phyloP scores from a whole-genome alignment of 805 yeast genomes.

The Ogataea angusta region DNA sequence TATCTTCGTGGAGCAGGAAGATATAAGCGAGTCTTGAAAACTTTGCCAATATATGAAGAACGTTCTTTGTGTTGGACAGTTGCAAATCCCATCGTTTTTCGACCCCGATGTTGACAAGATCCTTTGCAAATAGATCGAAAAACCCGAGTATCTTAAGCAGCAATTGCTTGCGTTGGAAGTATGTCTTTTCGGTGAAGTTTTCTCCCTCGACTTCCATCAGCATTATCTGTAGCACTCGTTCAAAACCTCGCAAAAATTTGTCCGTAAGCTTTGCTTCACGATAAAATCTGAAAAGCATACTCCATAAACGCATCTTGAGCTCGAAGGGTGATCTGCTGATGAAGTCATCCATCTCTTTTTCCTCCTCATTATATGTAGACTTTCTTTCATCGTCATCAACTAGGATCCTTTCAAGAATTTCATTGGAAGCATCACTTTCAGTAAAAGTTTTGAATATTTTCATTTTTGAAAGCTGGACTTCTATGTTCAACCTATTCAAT shows the following conservation, averaged over 20 bases:
- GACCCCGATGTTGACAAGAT: conserved; percentile 31
- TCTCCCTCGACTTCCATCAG: conserved; percentile 34
- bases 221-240: conserved; percentile 46
- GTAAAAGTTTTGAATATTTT: conserved; percentile 68
- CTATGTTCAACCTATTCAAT: conserved; percentile 47
- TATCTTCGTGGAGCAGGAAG: conserved; percentile 53
- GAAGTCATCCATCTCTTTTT: conserved; percentile 57
- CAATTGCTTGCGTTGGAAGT: conserved; percentile 36
- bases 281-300: conserved; percentile 59
- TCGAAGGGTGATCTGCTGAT: conserved; percentile 61
- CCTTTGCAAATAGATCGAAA: conserved; percentile 48
- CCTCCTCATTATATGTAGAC: conserved; percentile 33
- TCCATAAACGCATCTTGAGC: conserved; percentile 73
- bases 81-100: conserved; percentile 35
- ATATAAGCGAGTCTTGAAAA: conserved; percentile 45
- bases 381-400: conserved; percentile 29
- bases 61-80: background rate
- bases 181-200: conserved; percentile 22
- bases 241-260: conserved; percentile 48
- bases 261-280: conserved; percentile 28
- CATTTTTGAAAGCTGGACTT: conserved; percentile 64
- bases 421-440: conserved; percentile 37
- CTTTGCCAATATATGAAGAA: conserved; percentile 25
- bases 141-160: conserved; percentile 52
- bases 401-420: conserved; percentile 25